These are phyloP conservation scores for Nannochloropsis gaditana DNA, from an alignment of 108 stramenopile genomes.

Conservation along the genomic window DNA sequence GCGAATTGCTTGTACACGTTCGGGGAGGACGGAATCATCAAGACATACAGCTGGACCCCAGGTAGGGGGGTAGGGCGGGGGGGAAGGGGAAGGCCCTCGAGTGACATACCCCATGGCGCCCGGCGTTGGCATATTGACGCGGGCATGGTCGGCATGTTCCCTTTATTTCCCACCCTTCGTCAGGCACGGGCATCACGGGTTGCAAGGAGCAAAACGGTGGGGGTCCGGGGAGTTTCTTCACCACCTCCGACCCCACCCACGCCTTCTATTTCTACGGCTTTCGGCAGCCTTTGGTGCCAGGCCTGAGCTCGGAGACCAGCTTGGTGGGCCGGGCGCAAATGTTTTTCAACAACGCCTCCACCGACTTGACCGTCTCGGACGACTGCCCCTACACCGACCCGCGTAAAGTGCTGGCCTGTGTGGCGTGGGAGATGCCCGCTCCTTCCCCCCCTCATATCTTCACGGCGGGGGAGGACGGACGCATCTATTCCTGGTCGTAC, in stretches of 20 bases:
- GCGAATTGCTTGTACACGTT: background rate
- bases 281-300: background rate
- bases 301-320: background rate
- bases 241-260: background rate
- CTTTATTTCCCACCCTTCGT: background rate
- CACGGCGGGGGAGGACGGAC: background rate
- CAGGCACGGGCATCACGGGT: background rate
- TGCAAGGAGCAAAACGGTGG: background rate
- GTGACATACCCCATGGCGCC: background rate
- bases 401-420: background rate
- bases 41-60: background rate
- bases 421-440: constrained; percentile 11
- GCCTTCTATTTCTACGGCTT: constrained; percentile 15
- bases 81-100: background rate
- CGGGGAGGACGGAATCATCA: background rate
- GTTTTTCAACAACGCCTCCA: constrained; percentile 13
- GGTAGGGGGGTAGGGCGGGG: background rate
- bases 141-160: too few species aligned
- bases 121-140: background rate
- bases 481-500: background rate
- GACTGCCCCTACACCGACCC: background rate
- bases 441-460: background rate
- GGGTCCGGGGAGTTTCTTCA: background rate
- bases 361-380: background rate
- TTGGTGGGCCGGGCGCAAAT: background rate